Evolutionary conservation across 345 rosid species (phyloP).

Genomic region (Gossypium thurberi): DNA sequence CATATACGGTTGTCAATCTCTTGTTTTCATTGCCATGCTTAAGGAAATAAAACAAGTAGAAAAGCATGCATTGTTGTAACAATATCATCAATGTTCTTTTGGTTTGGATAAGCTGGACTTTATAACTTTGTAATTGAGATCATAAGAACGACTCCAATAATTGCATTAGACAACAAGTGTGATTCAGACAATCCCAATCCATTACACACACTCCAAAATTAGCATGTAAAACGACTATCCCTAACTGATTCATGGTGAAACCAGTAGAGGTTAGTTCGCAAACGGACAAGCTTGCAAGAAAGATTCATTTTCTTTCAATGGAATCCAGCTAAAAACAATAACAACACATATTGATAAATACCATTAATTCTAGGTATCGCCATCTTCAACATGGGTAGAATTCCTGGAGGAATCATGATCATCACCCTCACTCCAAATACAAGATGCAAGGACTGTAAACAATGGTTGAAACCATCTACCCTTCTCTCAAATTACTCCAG

Average conservation of each 20-base stretch:
- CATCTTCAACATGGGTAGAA: constrained; percentile 58
- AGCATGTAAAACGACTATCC: neutral
- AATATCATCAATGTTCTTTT: too few species aligned
- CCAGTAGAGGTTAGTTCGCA: neutral
- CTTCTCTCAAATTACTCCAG: constrained; percentile 70
- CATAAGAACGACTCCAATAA: constrained; percentile 89
- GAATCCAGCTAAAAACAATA: constrained; percentile 8
- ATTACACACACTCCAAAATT: neutral
- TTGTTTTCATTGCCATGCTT: constrained; percentile 81
- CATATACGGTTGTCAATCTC: constrained; percentile 53
- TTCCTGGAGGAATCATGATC: constrained; percentile 65
- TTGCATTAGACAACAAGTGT: constrained; percentile 22
- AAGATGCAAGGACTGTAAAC: constrained; percentile 2
- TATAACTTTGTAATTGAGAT: constrained; percentile 69
- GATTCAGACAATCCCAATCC: neutral
- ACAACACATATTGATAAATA: too few species aligned
- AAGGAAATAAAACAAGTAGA: too few species aligned
- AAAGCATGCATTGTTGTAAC: too few species aligned
- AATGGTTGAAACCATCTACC: constrained; percentile 25
- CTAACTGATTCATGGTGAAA: neutral
- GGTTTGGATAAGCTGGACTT: too few species aligned
- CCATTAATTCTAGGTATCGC: neutral
- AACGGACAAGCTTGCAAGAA: neutral
- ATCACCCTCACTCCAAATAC: constrained; percentile 35
- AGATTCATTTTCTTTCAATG: neutral